A percentile compares a stretch with the other conserved stretches of the same genome.
Evolutionary conservation across 257 asterid genomes (phyloP).

Genomic region (Petunia secreta): DNA sequence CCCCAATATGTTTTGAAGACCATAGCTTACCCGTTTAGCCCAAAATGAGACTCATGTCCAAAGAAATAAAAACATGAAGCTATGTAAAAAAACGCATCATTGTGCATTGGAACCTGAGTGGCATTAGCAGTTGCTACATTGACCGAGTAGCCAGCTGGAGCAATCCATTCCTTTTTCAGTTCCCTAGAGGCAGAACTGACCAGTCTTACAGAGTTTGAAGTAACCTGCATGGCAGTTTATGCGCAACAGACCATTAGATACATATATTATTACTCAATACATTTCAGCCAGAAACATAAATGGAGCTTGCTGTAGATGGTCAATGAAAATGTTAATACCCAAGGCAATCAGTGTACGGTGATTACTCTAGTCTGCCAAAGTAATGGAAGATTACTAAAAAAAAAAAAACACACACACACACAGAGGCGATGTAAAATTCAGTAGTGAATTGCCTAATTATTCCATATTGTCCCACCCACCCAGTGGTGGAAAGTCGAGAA

Average conservation of each 20-base stretch:
- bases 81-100: not conserved
- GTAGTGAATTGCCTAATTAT: slow-evolving; percentile 7
- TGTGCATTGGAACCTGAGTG: slow-evolving; percentile 60
- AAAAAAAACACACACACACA: too few species aligned
- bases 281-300: slow-evolving; percentile 9
- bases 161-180: slow-evolving; percentile 73
- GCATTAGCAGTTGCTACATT: slow-evolving; percentile 96
- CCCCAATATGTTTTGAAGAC: too few species aligned
- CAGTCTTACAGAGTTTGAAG: slow-evolving; percentile 74
- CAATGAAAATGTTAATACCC: slow-evolving; percentile 3
- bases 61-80: not conserved
- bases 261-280: slow-evolving; percentile 23
- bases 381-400: too few species aligned
- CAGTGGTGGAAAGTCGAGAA: not conserved
- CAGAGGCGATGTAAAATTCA: too few species aligned
- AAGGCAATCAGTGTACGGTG: not conserved
- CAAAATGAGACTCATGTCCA: not conserved
- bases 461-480: not conserved
- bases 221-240: slow-evolving; percentile 59
- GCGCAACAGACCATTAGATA: slow-evolving; percentile 29
- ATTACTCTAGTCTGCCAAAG: not conserved
- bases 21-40: too few species aligned
- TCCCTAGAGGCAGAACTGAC: slow-evolving; percentile 80
- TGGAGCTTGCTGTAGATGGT: not conserved
- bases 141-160: slow-evolving; percentile 76